Conservation (phyloP, 192 early-diverging fungal species). For the Diversispora epigaea region DNA sequence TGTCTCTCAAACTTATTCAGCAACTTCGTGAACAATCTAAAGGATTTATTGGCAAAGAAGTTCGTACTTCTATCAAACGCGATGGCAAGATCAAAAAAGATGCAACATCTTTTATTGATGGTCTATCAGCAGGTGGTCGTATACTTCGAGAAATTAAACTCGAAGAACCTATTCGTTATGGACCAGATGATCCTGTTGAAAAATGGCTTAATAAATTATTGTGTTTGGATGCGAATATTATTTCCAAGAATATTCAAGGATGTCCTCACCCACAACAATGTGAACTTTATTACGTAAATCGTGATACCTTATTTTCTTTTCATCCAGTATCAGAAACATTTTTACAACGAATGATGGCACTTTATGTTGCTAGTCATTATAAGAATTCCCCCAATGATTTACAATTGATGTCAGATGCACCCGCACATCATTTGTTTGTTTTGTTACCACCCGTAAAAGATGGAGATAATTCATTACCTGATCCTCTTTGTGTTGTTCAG, state of each 20-base stretch:
- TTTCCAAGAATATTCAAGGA: constrained; percentile 71
- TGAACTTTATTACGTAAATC: constrained; percentile 94
- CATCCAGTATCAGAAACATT: constrained; percentile 96
- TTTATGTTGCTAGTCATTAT: constrained; percentile 99
- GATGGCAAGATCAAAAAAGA: constrained; percentile 57
- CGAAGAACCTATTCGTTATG: constrained; percentile 94
- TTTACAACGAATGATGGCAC: constrained; percentile 94
- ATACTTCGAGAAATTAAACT: constrained; percentile 88
- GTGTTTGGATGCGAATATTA: constrained; percentile 85
- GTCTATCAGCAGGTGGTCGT: constrained; percentile 56
- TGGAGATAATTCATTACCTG: constrained; percentile 71
- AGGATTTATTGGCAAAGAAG: constrained; percentile 57
- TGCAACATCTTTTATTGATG: constrained; percentile 38
- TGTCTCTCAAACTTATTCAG: constrained; percentile 94
- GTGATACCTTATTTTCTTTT: constrained; percentile 97
- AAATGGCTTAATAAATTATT: constrained; percentile 94
- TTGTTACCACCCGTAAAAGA: constrained; percentile 86
- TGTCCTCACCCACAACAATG: constrained; percentile 93
- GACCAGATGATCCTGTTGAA: constrained; percentile 81
- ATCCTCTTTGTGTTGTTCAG: constrained; percentile 88
- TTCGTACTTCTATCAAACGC: constrained; percentile 51
- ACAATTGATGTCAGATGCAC: constrained; percentile 96
- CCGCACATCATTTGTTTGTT: constrained; percentile 96
- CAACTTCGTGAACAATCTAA: constrained; percentile 92
- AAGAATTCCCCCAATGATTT: constrained; percentile 99